phyloP scores from a whole-genome alignment of 2,329 filamentous ascomycete genomes.

The Parascedosporium putredinis region DNA sequence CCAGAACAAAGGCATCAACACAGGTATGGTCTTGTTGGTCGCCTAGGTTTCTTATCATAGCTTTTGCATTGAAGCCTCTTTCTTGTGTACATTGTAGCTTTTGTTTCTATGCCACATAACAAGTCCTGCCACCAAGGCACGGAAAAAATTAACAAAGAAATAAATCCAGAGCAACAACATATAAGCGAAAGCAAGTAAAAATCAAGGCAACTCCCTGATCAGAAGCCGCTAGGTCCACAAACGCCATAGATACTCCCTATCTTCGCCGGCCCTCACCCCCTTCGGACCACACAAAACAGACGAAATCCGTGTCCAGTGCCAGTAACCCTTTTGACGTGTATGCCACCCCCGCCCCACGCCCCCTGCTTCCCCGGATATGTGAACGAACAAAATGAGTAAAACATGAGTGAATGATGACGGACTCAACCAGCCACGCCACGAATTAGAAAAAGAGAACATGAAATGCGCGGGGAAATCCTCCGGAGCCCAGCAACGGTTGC shows the following conservation, averaged over 20 bases:
- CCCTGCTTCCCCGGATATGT: too few species aligned
- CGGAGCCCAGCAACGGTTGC: neutral
- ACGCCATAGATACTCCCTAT: neutral
- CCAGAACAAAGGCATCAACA: neutral
- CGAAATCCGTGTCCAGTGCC: neutral
- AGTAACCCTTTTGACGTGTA: slow-evolving; percentile 23
- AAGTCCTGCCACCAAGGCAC: neutral
- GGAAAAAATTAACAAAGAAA: slow-evolving; percentile 7
- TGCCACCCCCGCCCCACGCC: slow-evolving; percentile 29
- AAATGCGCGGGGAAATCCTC: neutral
- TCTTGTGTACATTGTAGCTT: slow-evolving; percentile 2
- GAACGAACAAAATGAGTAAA: slow-evolving; percentile 27
- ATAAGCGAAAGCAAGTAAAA: neutral
- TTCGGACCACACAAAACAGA: slow-evolving; percentile 1
- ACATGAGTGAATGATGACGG: slow-evolving; percentile 5
- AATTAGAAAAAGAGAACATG: neutral
- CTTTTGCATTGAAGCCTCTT: slow-evolving; percentile 7
- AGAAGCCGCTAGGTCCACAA: neutral
- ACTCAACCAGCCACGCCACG: neutral
- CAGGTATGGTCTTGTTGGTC: neutral
- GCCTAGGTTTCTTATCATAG: neutral
- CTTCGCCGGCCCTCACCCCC: too few species aligned
- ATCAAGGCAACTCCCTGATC: neutral
- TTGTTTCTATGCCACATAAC: slow-evolving; percentile 1
- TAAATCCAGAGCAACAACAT: slow-evolving; percentile 2